Evolutionary conservation across 2,329 filamentous ascomycete species (phyloP).

Genomic region (Aspergillus costaricaensis): DNA sequence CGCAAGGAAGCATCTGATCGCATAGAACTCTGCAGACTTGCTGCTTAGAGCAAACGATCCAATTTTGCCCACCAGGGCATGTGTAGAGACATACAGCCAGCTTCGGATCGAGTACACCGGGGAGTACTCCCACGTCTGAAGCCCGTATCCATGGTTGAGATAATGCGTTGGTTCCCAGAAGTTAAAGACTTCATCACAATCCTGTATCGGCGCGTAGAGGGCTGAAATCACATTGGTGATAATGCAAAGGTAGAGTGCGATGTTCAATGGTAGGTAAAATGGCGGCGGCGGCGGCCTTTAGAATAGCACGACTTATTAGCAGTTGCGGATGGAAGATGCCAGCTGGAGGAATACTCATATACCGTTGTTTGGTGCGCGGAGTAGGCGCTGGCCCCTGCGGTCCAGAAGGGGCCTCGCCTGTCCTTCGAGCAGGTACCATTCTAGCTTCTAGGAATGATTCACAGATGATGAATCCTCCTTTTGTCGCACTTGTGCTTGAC

Average conservation of each 20-base stretch:
- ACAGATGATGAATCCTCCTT: background rate
- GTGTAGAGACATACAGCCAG: slow-evolving; percentile 84
- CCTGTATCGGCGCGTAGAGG: slow-evolving; percentile 84
- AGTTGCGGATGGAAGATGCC: slow-evolving; percentile 3
- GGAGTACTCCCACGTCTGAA: slow-evolving; percentile 99
- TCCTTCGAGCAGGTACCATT: slow-evolving; percentile 24
- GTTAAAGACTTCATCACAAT: slow-evolving; percentile 98
- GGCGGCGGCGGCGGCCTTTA: slow-evolving; percentile 40
- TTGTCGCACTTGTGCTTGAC: background rate
- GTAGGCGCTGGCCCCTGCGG: slow-evolving; percentile 4
- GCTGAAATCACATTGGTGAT: slow-evolving; percentile 74
- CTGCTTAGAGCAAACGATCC: slow-evolving; percentile 56
- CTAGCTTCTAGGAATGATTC: background rate
- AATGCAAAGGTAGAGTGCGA: slow-evolving; percentile 79
- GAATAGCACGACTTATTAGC: background rate
- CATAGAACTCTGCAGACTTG: slow-evolving; percentile 75
- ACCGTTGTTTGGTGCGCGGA: slow-evolving; percentile 32
- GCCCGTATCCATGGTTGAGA: slow-evolving; percentile 83
- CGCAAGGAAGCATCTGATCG: slow-evolving; percentile 74
- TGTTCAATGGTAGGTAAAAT: slow-evolving; percentile 69
- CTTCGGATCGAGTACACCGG: slow-evolving; percentile 92
- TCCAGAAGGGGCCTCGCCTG: slow-evolving; percentile 10
- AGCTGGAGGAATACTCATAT: slow-evolving; percentile 16
- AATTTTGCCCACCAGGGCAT: slow-evolving; percentile 71
- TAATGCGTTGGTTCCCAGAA: slow-evolving; percentile 99